These are phyloP conservation scores for Ceratocystis smalleyi DNA, from an alignment of 2,329 filamentous ascomycete species.

Conservation along the genomic window DNA sequence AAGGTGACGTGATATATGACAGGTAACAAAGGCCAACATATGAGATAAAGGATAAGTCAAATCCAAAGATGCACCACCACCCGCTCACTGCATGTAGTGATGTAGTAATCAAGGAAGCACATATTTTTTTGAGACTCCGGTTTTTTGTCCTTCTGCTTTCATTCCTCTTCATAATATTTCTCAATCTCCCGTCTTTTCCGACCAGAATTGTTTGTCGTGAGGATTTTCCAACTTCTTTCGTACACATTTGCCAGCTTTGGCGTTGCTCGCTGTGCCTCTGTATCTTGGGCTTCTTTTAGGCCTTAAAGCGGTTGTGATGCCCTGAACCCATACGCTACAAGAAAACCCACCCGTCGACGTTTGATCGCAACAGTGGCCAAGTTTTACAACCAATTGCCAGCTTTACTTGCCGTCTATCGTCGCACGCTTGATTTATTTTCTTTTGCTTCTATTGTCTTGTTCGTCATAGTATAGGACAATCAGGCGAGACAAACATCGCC, in stretches of 20 bases:
- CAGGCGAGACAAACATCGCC: not conserved
- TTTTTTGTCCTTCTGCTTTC: not conserved
- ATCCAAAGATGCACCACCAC: not conserved
- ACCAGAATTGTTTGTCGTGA: not conserved
- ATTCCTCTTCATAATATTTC: not conserved
- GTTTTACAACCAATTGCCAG: not conserved
- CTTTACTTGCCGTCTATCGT: not conserved
- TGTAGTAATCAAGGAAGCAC: not conserved
- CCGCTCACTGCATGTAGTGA: not conserved
- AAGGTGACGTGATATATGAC: not conserved
- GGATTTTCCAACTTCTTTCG: not conserved
- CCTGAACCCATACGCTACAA: not conserved
- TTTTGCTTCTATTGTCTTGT: not conserved
- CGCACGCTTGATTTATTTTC: not conserved
- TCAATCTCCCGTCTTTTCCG: not conserved
- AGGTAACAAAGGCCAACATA: not conserved
- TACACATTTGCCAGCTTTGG: not conserved
- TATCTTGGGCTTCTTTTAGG: not conserved
- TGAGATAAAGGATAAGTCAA: not conserved
- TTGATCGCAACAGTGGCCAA: not conserved
- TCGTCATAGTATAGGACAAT: not conserved
- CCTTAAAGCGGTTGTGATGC: not conserved
- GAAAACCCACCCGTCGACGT: not conserved
- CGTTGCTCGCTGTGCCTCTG: not conserved
- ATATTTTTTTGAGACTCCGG: conserved; percentile 5